phyloP scores from a whole-genome alignment of 2,329 filamentous ascomycete species.

The Gremmenia infestans region DNA sequence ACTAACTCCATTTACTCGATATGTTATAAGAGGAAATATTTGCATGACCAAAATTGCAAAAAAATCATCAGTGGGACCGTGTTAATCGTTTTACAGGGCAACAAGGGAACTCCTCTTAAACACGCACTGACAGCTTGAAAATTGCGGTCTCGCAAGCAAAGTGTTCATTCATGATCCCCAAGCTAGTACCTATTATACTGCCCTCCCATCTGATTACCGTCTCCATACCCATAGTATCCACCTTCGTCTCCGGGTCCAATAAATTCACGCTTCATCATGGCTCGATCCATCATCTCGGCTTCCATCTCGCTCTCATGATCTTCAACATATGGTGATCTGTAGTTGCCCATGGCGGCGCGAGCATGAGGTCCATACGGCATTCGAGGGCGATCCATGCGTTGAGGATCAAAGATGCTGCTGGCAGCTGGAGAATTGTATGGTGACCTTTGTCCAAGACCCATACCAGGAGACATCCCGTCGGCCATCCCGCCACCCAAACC shows the following conservation, averaged over 20 bases:
- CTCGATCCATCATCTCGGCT: constrained; percentile 2
- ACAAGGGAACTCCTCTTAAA: too few relatives aligned
- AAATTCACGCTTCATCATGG: constrained; percentile 5
- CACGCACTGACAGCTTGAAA: too few relatives aligned
- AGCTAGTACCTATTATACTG: not conserved
- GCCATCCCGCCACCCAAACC: not conserved
- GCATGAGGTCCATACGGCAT: constrained; percentile 10
- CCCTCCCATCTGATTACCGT: not conserved
- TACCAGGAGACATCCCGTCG: not conserved
- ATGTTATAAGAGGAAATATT: too few relatives aligned
- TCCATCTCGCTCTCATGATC: constrained; percentile 18
- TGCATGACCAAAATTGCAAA: too few relatives aligned
- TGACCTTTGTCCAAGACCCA: not conserved
- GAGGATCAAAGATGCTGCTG: constrained; percentile 6
- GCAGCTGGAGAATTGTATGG: constrained; percentile 3
- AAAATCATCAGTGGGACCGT: too few relatives aligned
- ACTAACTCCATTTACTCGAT: too few relatives aligned
- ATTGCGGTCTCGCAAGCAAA: too few relatives aligned
- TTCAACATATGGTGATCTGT: constrained; percentile 20
- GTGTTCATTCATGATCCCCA: too few relatives aligned
- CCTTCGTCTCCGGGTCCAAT: not conserved
- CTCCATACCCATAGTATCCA: not conserved
- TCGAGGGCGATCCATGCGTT: constrained; percentile 10
- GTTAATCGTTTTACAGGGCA: too few relatives aligned
- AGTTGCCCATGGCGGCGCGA: constrained; percentile 2